Conservation (phyloP, 1,284 basidiomycete genomes). For the Fomitopsis betulina region DNA sequence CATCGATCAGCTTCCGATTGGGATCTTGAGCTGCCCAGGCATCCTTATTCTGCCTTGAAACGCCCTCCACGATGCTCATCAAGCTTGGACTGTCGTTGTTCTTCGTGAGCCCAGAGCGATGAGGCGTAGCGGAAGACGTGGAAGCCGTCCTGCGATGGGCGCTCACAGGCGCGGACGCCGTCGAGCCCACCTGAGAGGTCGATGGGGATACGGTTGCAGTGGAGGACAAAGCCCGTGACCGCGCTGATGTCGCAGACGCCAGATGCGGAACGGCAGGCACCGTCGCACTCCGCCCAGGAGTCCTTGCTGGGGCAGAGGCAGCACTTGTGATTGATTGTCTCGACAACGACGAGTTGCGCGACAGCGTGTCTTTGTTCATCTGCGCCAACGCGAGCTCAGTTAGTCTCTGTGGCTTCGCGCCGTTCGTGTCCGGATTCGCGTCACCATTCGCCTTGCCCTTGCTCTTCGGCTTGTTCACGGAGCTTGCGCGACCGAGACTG, state of each 20-base stretch:
- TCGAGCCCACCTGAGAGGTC: not conserved
- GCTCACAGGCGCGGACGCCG: slow-evolving; percentile 1
- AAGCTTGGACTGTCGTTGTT: slow-evolving; percentile 36
- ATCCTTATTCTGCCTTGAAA: slow-evolving; percentile 38
- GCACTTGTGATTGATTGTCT: slow-evolving; percentile 22
- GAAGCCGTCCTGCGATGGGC: slow-evolving; percentile 15
- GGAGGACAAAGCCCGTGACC: slow-evolving; percentile 15
- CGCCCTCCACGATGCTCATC: slow-evolving; percentile 66
- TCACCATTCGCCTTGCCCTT: slow-evolving; percentile 1
- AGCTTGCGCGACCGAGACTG: slow-evolving; percentile 6
- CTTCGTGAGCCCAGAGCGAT: slow-evolving; percentile 9
- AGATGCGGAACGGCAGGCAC: not conserved
- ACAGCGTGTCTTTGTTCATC: slow-evolving; percentile 15
- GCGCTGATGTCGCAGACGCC: slow-evolving; percentile 4
- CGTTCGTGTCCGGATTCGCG: not conserved
- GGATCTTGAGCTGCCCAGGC: slow-evolving; percentile 24
- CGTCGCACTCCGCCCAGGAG: not conserved
- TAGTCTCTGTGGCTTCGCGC: not conserved
- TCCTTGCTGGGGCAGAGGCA: slow-evolving; percentile 18
- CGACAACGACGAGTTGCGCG: slow-evolving; percentile 27
- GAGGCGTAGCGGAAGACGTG: slow-evolving; percentile 7
- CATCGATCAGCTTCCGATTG: slow-evolving; percentile 24
- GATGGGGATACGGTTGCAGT: not conserved
- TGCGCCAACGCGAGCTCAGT: not conserved
- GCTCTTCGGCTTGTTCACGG: slow-evolving; percentile 10